Percentiles rank a stretch among this genome's conserved stretches.
Conservation (phyloP, 768 basidiomycete species). For the Termitomyces sp. region DNA sequence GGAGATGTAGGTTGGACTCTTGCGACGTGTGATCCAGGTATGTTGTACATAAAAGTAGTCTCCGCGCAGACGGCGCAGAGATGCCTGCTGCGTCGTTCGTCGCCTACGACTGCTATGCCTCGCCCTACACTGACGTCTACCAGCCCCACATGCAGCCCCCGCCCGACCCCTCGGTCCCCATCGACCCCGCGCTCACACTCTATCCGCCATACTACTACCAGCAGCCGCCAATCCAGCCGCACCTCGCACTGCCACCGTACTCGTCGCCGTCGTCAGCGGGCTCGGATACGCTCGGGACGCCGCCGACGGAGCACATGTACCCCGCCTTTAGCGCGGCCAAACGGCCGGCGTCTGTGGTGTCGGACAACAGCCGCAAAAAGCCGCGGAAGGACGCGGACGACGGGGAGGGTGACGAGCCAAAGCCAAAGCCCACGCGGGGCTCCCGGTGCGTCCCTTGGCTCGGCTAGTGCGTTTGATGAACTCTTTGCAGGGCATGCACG, state of each 20-base stretch:
- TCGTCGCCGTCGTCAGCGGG: constrained; percentile 79
- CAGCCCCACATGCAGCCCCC: constrained; percentile 38
- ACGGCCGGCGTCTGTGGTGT: constrained; percentile 51
- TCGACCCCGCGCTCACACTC: constrained; percentile 67
- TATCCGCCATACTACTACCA: constrained; percentile 62
- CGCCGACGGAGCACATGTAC: constrained; percentile 59
- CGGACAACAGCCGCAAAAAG: constrained; percentile 52
- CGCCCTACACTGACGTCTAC: constrained; percentile 24
- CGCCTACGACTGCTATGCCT: constrained; percentile 22
- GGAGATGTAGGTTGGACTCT: too few species aligned
- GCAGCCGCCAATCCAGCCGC: constrained; percentile 49
- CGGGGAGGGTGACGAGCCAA: constrained; percentile 41
- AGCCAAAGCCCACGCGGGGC: constrained; percentile 83
- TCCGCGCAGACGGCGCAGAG: neutral
- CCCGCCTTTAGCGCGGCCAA: constrained; percentile 59
- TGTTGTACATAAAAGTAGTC: neutral
- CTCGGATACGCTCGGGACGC: constrained; percentile 72
- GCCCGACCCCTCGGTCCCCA: constrained; percentile 51
- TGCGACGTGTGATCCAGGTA: neutral
- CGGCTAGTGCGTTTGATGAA: too few species aligned
- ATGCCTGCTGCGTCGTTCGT: constrained; percentile 12
- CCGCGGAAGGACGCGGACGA: constrained; percentile 58
- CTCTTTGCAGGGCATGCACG: constrained; percentile 72
- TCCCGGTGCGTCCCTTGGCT: constrained; percentile 70
- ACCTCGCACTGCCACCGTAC: constrained; percentile 52